Percentiles rank a stretch among this genome's conserved stretches.
Evolutionary conservation across 345 rosid species (phyloP).

Genomic region (Eucalyptus caleyi): DNA sequence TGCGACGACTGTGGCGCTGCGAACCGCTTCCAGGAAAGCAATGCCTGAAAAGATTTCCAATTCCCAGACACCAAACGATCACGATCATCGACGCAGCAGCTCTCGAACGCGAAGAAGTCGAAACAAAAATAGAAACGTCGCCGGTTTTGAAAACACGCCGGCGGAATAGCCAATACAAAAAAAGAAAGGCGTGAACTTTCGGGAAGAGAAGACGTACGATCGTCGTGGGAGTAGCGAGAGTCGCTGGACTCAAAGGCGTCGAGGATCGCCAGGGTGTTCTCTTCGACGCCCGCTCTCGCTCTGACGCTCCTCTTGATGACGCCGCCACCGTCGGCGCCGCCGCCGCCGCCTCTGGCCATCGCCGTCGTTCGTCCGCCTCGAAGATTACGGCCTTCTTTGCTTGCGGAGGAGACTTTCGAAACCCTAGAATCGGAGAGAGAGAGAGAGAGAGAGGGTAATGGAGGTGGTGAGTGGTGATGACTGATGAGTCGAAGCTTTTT

Average conservation of each 20-base stretch:
- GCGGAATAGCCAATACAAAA: no score
- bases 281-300: conserved; percentile 36
- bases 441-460: background rate
- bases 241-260: conserved; percentile 37
- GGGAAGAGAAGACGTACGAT: no score
- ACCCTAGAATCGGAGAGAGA: background rate
- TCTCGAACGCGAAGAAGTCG: background rate
- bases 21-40: conserved; percentile 75
- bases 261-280: conserved; percentile 62
- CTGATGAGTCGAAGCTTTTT: background rate
- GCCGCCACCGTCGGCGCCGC: background rate
- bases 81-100: background rate
- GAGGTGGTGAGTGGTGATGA: background rate
- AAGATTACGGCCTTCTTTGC: background rate
- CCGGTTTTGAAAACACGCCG: background rate
- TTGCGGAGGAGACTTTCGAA: background rate
- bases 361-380: background rate
- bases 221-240: conserved; percentile 52
- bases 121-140: background rate
- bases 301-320: background rate
- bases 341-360: background rate
- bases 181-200: background rate
- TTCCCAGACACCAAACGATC: no score
- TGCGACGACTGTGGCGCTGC: conserved; percentile 37
- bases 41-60: conserved; percentile 21